Base-by-base conservation (phyloP, 768 basidiomycete genomes). In the Floccularia luteovirens region DNA sequence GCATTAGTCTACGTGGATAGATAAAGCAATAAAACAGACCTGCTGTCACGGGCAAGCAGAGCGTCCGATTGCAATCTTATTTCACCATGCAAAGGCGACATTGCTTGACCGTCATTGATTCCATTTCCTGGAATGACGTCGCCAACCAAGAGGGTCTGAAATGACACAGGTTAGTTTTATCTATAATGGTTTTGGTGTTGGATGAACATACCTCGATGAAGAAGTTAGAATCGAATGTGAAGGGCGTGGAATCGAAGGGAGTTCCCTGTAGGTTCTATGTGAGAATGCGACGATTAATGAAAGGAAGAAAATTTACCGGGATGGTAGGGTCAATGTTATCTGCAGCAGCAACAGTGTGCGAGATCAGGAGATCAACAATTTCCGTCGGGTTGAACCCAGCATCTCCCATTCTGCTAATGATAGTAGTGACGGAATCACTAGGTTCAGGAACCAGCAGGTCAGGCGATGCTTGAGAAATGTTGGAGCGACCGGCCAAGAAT, bases 201-300 rank as follows among this genome's bases (percentile, higher is more conserved):
- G 33, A 35, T 8, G 33, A 35, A 35, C 16, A 10, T 11, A 49
- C 48, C 48, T 64, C 61, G 24, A 63, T 43, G 50, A 50, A 61
- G 36, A 62, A 42, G 44, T 62, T 59, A n/a, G 54, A 52, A 47
- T 62, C 60, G 19, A 62, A 58, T 1, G 48, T 31, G 5, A 31
- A 35, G 3, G 60, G 61, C 6, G 61, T 62, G 3, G 59, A 56
- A 43, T 64, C 62, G 47, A 63, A 62, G 1, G 62, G 56, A 21
- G 53, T 47, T 36, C 50, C 46, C 30, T 39, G 41, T 49, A n/a
- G n/a, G n/a, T n/a, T n/a, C n/a, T n/a, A n/a, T n/a, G n/a, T n/a
- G n/a, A n/a, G n/a, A n/a, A n/a, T n/a, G n/a, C n/a, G n/a, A n/a
- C n/a, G n/a, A n/a, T n/a, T n/a, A n/a, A n/a, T n/a, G n/a, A n/a